Evolutionary conservation across 164 flowering plant genomes (phyloP), one percentile per base, ranked within the genome.

Genomic region (Chimonanthus salicifolius): DNA sequence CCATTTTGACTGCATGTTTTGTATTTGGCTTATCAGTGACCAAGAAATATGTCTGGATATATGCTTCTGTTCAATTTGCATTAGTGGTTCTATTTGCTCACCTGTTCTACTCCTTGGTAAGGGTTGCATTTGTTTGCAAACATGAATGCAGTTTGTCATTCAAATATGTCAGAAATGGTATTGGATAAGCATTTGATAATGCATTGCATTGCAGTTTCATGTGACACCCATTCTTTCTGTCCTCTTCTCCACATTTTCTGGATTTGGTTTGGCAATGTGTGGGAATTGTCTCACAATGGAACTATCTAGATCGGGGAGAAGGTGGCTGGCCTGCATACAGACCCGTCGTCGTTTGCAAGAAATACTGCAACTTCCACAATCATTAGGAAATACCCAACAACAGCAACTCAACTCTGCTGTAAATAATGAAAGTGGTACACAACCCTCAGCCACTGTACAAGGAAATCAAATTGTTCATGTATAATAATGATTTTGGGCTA

Each of bases 81-180:
- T 79, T 95, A 76, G 98, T 93, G 77, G 98, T 93, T 72, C 82
- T 93, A 75, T 95, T 90, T 76, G 99, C 94, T 58, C 98, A 95
- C 80, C 74, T 93, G 58, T 95, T 90, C 81, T 90, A 88, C 82
- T 83, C 90, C 3, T 47, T 91, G 90, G 99, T 95, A 86, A 86
- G 88, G 69, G 48, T 13, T 66, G 11, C 49, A 13, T 6, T 44
- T 66, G 44, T 33, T 13, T 63, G 44, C 33, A 6, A 6, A 63
- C 46, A 20, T 3, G 2, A 33, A 33, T 62, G 64, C 64, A 33
- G 11, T 54, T 54, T n/a, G 5, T 4, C 60, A 13, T 54, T 9
- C 16, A 54, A 54, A 54, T n/a, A 10, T 13, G 60, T 15, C 16
- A 54, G 60, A 33, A 33, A 33, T 10, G 60, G 16, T 54, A 54